Evolutionary conservation across 2,329 filamentous ascomycete genomes (phyloP).

Genomic region (Ceratocystis alfenasii): DNA sequence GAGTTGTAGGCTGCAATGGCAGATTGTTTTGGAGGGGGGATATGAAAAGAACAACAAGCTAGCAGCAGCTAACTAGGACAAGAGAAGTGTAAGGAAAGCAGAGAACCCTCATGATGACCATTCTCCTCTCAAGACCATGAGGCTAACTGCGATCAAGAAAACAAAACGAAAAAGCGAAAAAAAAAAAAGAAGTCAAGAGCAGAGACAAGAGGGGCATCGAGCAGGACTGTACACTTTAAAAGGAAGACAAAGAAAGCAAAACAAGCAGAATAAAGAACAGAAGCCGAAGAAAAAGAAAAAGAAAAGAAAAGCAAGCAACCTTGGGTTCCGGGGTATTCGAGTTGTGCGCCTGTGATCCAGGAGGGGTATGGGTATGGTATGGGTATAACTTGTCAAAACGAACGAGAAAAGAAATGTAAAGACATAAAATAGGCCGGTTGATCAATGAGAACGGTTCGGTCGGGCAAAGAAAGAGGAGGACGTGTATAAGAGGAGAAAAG

Average conservation of each 20-base stretch:
- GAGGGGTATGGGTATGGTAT: conserved; percentile 15
- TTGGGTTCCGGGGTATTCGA: conserved; percentile 21
- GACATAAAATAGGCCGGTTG: conserved; percentile 3
- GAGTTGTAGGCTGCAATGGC: no score
- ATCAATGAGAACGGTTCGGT: neutral
- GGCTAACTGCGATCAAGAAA: neutral
- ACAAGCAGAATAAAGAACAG: no score
- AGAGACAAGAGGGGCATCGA: conserved; percentile 15
- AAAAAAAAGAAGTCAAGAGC: neutral
- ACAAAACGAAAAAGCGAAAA: neutral
- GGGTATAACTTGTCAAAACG: conserved; percentile 22
- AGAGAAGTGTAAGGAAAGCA: neutral
- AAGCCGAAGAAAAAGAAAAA: neutral
- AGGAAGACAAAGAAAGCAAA: neutral
- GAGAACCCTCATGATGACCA: neutral
- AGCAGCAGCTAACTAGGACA: neutral
- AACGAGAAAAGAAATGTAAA: conserved; percentile 21
- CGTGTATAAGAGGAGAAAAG: conserved; percentile 29
- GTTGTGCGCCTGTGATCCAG: conserved; percentile 22
- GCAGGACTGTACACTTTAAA: conserved; percentile 10
- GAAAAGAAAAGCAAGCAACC: conserved; percentile 14
- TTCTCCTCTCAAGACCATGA: neutral
- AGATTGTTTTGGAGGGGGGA: no score
- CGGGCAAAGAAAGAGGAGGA: conserved; percentile 25
- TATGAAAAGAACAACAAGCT: no score